A percentile compares a stretch with the other conserved stretches of the same genome.
Evolutionary conservation across 768 basidiomycete species (phyloP).

Genomic region (Lactarius indigo): DNA sequence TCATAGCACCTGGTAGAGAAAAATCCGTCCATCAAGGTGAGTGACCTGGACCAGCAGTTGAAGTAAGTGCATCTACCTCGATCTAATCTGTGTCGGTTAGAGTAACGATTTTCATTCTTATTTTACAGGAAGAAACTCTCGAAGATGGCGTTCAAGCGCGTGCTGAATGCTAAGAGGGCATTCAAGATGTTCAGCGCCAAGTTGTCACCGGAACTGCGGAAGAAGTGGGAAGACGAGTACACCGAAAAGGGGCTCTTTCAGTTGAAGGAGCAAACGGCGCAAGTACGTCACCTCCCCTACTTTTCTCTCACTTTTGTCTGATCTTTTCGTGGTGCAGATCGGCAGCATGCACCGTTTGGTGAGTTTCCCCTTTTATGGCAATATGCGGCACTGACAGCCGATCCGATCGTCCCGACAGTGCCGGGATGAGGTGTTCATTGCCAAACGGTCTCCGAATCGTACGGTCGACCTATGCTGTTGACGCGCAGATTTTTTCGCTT

Average conservation of each 20-base stretch:
- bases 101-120: background rate
- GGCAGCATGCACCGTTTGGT: conserved; percentile 10
- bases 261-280: background rate
- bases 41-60: conserved; percentile 1
- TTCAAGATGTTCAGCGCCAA: background rate
- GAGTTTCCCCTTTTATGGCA: background rate
- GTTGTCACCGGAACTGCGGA: background rate
- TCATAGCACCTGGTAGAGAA: background rate
- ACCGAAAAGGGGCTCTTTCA: background rate
- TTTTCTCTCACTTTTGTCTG: background rate
- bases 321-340: background rate
- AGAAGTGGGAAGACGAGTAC: background rate
- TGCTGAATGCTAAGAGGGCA: background rate
- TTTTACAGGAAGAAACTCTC: background rate
- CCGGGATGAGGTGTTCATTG: conserved; percentile 2
- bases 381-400: background rate
- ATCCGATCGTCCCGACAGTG: background rate
- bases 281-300: background rate
- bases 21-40: conserved; percentile 8
- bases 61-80: conserved; percentile 7
- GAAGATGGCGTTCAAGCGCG: conserved; percentile 10
- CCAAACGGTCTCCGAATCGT: background rate
- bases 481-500: background rate
- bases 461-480: background rate
- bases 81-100: background rate